phyloP scores from a whole-genome alignment of 139 green algal genomes.

The Dunaliella sp. region DNA sequence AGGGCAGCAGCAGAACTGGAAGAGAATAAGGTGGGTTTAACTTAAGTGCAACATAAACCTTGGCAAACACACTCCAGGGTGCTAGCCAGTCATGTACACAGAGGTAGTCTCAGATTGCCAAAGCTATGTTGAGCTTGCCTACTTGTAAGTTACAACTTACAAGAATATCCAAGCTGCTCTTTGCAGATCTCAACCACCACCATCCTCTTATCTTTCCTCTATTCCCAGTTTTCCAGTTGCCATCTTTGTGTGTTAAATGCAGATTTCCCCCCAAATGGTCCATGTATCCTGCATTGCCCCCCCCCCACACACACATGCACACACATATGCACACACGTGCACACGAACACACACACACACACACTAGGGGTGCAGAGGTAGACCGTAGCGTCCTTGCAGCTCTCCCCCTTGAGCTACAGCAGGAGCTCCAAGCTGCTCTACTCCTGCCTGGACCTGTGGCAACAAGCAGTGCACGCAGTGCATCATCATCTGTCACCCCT shows the following conservation, averaged over 20 bases:
- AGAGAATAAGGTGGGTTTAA: background rate
- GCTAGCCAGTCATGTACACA: too few relatives aligned
- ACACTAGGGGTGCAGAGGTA: background rate
- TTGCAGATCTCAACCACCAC: background rate
- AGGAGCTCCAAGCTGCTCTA: background rate
- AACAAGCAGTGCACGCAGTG: background rate
- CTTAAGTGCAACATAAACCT: background rate
- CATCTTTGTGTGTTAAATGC: background rate
- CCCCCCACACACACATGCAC: too few relatives aligned
- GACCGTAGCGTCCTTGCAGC: background rate
- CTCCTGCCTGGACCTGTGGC: background rate
- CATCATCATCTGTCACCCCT: too few relatives aligned
- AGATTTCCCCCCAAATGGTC: background rate
- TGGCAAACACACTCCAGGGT: too few relatives aligned
- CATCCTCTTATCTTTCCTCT: too few relatives aligned
- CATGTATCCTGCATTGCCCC: too few relatives aligned
- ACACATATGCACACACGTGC: too few relatives aligned
- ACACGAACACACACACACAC: background rate
- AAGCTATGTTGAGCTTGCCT: background rate
- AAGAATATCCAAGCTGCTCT: background rate
- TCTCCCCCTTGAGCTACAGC: background rate
- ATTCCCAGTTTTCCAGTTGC: too few relatives aligned
- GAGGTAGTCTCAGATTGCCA: too few relatives aligned
- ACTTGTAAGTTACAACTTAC: background rate
- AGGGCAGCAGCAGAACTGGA: background rate